Percentiles rank a stretch among this genome's conserved stretches.
Conservation (phyloP, 2,329 filamentous ascomycete species). For the Paraphaeosphaeria minitans region DNA sequence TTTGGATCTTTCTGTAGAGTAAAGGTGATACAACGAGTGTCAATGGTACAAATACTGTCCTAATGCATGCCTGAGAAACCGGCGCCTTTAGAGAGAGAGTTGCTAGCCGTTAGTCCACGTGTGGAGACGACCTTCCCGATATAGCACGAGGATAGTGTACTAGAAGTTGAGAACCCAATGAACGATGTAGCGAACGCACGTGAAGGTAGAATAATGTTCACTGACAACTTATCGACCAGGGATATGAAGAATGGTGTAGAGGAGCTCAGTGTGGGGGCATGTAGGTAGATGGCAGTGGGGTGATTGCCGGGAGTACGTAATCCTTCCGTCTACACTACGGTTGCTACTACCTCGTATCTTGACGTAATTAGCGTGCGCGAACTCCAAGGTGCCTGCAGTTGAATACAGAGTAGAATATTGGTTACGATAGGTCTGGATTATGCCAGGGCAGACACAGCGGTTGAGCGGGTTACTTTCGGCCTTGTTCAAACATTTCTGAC, state of each 20-base stretch:
- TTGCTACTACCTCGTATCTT: background rate
- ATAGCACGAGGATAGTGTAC: background rate
- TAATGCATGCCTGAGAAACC: background rate
- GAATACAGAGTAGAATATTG: too few relatives aligned
- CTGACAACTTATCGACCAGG: background rate
- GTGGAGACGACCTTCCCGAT: background rate
- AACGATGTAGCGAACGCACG: background rate
- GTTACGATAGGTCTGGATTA: too few relatives aligned
- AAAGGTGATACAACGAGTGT: background rate
- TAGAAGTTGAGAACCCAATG: background rate
- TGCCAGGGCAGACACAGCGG: too few relatives aligned
- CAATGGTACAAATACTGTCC: background rate
- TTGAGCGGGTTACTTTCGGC: too few relatives aligned
- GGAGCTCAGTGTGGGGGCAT: background rate
- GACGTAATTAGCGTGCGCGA: background rate
- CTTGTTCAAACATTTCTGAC: too few relatives aligned
- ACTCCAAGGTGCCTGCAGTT: background rate
- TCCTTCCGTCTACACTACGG: background rate
- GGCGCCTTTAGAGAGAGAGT: too few relatives aligned
- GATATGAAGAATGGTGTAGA: background rate
- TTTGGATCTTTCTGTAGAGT: too few relatives aligned
- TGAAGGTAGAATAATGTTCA: background rate
- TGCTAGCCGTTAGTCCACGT: slow-evolving; percentile 1
- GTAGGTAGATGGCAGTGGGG: background rate
- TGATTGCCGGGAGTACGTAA: background rate